Percentiles rank a stretch among this genome's conserved stretches.
phyloP scores from a whole-genome alignment of 805 yeast genomes.

The Candida andamanensis region DNA sequence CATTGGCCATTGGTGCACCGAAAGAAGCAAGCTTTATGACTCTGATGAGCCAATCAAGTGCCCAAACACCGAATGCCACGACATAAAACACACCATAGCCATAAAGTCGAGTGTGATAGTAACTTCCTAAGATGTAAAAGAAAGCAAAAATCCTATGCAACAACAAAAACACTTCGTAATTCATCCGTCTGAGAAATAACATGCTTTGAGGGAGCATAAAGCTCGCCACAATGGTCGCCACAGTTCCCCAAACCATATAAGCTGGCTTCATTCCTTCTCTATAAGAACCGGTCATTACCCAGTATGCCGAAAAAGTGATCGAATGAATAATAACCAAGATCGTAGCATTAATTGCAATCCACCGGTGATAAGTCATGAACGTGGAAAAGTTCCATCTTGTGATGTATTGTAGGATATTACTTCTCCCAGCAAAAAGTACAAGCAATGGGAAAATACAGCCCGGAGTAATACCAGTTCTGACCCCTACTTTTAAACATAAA shows the following conservation, averaged over 20 bases:
- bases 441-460: slow-evolving; percentile 51
- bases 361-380: slow-evolving; percentile 52
- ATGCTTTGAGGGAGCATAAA: slow-evolving; percentile 43
- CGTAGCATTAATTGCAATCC: slow-evolving; percentile 42
- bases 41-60: slow-evolving; percentile 25
- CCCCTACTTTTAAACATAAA: slow-evolving; percentile 26
- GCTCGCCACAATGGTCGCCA: slow-evolving; percentile 25
- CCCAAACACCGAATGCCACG: slow-evolving; percentile 32
- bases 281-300: slow-evolving; percentile 1
- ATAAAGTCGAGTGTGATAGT: slow-evolving; percentile 43
- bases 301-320: slow-evolving; percentile 39
- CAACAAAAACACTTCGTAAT: slow-evolving; percentile 46
- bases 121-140: slow-evolving; percentile 47
- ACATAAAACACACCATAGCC: slow-evolving; percentile 19
- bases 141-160: slow-evolving; percentile 25
- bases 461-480: slow-evolving; percentile 47
- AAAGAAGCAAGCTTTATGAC: slow-evolving; percentile 20
- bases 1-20: slow-evolving; percentile 27
- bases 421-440: slow-evolving; percentile 62
- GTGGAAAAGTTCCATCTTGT: slow-evolving; percentile 50
- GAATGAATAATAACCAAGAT: slow-evolving; percentile 42
- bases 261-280: slow-evolving; percentile 3
- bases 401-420: slow-evolving; percentile 53
- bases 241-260: slow-evolving; percentile 22
- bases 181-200: slow-evolving; percentile 42